Evolutionary conservation across 2,329 filamentous ascomycete genomes (phyloP), one percentile per base, ranked within the genome.

Genomic region (Alternaria angustiovoidea): DNA sequence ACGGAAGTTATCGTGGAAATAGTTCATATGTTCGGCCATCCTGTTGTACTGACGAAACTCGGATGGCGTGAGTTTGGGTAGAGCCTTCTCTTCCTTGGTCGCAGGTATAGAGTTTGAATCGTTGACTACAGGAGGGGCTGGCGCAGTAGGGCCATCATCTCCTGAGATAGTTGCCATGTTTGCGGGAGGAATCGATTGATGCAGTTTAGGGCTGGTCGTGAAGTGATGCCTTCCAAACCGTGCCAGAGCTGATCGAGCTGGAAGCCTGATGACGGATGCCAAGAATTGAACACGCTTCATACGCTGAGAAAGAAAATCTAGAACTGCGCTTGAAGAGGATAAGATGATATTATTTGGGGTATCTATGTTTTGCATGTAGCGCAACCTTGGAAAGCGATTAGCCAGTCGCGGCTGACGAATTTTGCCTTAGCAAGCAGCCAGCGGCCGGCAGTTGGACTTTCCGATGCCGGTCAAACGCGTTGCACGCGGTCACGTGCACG

Each of bases 1-100:
- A 4, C 73, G 70, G 57, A 75, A 77, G 62, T 73, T 68, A n/a
- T 63, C 69, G 62, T 71, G 62, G 79, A 89, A 93, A 63, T 85
- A 81, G 44, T 94, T 86, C 91, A 94, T 94, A 64, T 86, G 85
- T 57, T 91, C 90, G 0, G 91, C 89, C 71, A 93, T 81, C n/a
- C 83, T 83, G 79, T 94, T 93, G 78, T 90, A 94, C 39, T 83
- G 79, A 51, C 83, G 83, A 71, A 92, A 93, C 57, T 94, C 90
- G 57, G 84, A 81, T 1, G 87, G 78, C 0, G 87, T 88, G 30
- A 94, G 82, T 24, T 89, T 87, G 0, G 90, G 88, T 1, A 91
- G 78, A 14, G 80, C 56, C 57, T 81, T 67, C 56, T 82, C 68
- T 26, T 65, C 61, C 30, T 53, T 28, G 12, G 51, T 12, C 20